Base-by-base conservation (phyloP, 108 stramenopile genomes). In the Skeletonema tropicum region DNA sequence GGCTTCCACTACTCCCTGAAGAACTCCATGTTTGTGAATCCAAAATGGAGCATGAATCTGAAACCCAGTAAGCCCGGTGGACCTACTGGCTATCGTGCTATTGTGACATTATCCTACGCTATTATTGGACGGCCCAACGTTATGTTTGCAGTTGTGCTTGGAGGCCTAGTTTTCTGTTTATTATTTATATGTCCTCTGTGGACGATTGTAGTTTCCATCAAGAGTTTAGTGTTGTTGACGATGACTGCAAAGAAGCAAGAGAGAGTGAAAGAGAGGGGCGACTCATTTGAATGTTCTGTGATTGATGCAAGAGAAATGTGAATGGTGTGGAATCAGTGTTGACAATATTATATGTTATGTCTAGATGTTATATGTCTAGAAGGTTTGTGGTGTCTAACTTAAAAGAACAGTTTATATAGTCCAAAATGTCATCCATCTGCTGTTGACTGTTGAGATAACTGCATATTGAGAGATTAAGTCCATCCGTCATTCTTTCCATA, bases 31-130 rank as follows among this genome's bases (percentile, higher is more conserved):
- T 86, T 79, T 64, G 81, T 86, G 49, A 79, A 78, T 19, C 85
- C 85, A 32, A 86, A 86, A 70, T 86, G 85, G 85, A 82, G 59
- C 25, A 79, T 83, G 82, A 64, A 86, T 39, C 55, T 86, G 15
- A 79, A 82, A 60, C 82, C 85, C 6, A 59, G 45, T 31, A 82
- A 82, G 58, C 85, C 85, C 2, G 85, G 85, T n/a, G 85, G 85
- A 17, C 85, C 85, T n/a, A 83, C 82, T 23, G 85, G 85, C 30
- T 32, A 58, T 29, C 72, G 77, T 12, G 82, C 82, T 31, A 70
- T 83, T 30, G 79, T 74, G 66, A 83, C 79, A 29, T 42, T 80
- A 23, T 25, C 73, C 45, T 73, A 73, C 52, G 79, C 79, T 32
- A 39, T 80, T 25, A 52, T 80, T 30, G 79, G 79, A 25, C 32